Conservation (phyloP, 1,284 basidiomycete genomes). For the Ceratobasidium sp. region DNA sequence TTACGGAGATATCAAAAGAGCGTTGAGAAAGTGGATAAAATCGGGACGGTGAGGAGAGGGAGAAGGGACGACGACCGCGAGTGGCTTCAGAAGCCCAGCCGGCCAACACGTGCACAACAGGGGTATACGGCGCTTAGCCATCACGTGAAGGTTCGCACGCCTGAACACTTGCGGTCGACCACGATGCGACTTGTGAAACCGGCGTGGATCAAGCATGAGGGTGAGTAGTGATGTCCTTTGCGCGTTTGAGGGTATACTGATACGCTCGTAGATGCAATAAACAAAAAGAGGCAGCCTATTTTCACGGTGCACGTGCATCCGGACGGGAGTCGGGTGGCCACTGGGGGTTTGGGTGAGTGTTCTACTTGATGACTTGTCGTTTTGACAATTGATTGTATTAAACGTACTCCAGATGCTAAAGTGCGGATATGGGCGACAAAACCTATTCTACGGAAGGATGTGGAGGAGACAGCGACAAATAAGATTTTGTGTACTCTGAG, state of each 20-base stretch:
- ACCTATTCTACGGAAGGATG: slow-evolving; percentile 84
- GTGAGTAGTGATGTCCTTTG: slow-evolving; percentile 52
- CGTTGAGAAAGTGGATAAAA: slow-evolving; percentile 45
- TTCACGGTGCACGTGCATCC: slow-evolving; percentile 96
- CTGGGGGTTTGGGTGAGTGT: slow-evolving; percentile 80
- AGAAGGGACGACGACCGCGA: slow-evolving; percentile 16
- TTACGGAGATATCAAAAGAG: slow-evolving; percentile 27
- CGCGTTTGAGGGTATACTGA: not conserved
- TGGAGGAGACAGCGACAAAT: slow-evolving; percentile 81
- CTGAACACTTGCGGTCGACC: slow-evolving; percentile 6
- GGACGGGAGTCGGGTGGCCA: slow-evolving; percentile 95
- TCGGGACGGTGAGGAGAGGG: slow-evolving; percentile 3
- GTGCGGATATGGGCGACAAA: slow-evolving; percentile 98
- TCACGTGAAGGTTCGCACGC: slow-evolving; percentile 35
- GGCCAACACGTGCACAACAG: slow-evolving; percentile 43
- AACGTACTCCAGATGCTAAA: slow-evolving; percentile 76
- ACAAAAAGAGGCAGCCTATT: slow-evolving; percentile 84
- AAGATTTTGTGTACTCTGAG: slow-evolving; percentile 92
- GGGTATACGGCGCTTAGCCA: not conserved
- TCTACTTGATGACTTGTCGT: not conserved
- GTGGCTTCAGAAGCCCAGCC: not conserved
- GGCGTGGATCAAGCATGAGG: slow-evolving; percentile 79
- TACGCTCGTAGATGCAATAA: slow-evolving; percentile 19
- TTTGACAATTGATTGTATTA: no score
- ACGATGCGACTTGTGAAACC: slow-evolving; percentile 82